phyloP scores from a whole-genome alignment of 192 early-diverging fungal species.

The Phycomyces blakesleeanus region DNA sequence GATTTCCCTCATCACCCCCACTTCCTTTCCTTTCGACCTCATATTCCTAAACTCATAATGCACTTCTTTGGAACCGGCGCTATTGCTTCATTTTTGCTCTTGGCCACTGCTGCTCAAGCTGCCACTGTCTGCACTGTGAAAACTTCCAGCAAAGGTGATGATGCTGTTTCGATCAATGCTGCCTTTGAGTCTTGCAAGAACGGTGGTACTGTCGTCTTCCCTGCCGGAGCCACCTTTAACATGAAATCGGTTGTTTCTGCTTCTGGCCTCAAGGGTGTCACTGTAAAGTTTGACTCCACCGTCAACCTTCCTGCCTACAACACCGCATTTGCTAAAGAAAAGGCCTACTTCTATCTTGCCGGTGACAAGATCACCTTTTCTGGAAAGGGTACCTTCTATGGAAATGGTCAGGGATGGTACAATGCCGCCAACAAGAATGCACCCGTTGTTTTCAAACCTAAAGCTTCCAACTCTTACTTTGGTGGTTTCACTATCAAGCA shows the following conservation, averaged over 20 bases:
- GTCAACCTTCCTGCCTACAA: constrained; percentile 11
- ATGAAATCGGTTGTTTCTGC: constrained; percentile 6
- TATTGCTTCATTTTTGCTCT: constrained; percentile 7
- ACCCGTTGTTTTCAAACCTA: constrained; percentile 9
- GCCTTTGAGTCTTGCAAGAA: constrained; percentile 14
- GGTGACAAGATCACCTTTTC: constrained; percentile 13
- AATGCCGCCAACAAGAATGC: constrained; percentile 18
- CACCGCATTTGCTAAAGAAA: constrained; percentile 1
- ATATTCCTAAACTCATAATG: no score
- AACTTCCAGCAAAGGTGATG: constrained; percentile 2
- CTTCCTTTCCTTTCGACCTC: no score
- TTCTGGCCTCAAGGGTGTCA: constrained; percentile 4
- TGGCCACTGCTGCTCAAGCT: constrained; percentile 6
- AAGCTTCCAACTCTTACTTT: constrained; percentile 17
- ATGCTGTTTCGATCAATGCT: constrained; percentile 3
- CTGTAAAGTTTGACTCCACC: constrained; percentile 15
- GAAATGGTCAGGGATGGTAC: constrained; percentile 24
- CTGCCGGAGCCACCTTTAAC: constrained; percentile 7
- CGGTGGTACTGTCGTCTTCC: constrained; percentile 19
- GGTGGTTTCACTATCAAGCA: constrained; percentile 19
- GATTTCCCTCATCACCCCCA: no score
- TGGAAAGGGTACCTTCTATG: constrained; percentile 18
- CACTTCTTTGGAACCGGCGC: no score
- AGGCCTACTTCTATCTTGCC: constrained; percentile 11
- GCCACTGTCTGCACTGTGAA: constrained; percentile 17